These are phyloP conservation scores for Licmophora abbreviata DNA, from an alignment of 108 stramenopile species.

Conservation along the genomic window DNA sequence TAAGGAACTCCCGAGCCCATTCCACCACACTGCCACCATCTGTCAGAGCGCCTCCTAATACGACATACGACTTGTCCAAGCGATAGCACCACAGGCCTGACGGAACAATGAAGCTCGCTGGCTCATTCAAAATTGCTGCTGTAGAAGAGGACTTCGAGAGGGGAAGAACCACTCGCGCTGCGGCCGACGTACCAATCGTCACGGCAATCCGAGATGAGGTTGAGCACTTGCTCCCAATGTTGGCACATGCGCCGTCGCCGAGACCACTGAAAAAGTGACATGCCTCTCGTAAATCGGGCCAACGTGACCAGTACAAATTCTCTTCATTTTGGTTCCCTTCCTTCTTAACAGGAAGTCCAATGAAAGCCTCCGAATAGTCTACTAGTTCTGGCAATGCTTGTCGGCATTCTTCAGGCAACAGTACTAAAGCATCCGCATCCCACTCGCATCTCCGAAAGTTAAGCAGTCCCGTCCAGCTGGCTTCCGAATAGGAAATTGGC, in stretches of 20 bases:
- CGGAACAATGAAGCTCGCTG: conserved; percentile 16
- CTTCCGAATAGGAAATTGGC: conserved; percentile 78
- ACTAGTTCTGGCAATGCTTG: conserved; percentile 25
- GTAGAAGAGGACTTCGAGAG: conserved; percentile 10
- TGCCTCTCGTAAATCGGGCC: conserved; percentile 52
- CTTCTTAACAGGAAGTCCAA: conserved; percentile 6
- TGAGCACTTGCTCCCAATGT: conserved; percentile 71
- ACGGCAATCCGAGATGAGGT: conserved; percentile 56
- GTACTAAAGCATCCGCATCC: conserved; percentile 26
- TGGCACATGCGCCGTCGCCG: conserved; percentile 83
- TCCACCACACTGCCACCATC: conserved; percentile 82
- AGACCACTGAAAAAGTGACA: conserved; percentile 51
- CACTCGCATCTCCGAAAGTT: conserved; percentile 56
- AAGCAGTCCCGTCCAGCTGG: conserved; percentile 80
- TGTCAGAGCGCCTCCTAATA: conserved; percentile 76
- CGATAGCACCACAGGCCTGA: conserved; percentile 76
- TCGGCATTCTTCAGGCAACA: conserved; percentile 37
- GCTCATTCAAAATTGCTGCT: background rate
- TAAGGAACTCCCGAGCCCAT: conserved; percentile 57
- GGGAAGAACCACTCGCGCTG: conserved; percentile 57
- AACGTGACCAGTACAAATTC: conserved; percentile 43
- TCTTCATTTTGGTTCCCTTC: conserved; percentile 8
- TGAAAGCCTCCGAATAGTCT: conserved; percentile 36
- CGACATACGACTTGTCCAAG: conserved; percentile 40
- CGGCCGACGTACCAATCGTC: conserved; percentile 80